Conservation (phyloP, 129 eudicot species). For the Lonicera japonica region DNA sequence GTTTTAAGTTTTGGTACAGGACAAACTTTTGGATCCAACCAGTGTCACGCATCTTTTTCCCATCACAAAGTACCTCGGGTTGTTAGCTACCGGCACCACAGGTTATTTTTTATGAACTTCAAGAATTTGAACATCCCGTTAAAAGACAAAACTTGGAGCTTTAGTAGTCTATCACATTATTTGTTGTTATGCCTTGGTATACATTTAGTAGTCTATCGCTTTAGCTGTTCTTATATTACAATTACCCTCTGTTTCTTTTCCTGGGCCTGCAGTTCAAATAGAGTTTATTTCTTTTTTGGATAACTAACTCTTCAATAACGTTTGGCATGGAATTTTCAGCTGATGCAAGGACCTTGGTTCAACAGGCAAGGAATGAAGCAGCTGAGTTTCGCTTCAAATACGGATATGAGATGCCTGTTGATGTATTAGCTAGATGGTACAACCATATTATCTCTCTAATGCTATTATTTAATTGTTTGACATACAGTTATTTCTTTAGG, state of each 20-base stretch:
- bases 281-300: neutral
- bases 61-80: slow-evolving; percentile 76
- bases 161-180: no score
- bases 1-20: slow-evolving; percentile 31
- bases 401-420: slow-evolving; percentile 98
- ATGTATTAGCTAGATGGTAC: slow-evolving; percentile 89
- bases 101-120: slow-evolving; percentile 27
- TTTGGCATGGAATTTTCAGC: slow-evolving; percentile 34
- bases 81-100: slow-evolving; percentile 94
- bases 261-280: neutral
- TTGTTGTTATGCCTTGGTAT: neutral
- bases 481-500: neutral
- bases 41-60: slow-evolving; percentile 88
- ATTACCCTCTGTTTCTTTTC: neutral
- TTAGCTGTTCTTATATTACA: neutral
- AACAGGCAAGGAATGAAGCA: slow-evolving; percentile 96
- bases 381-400: slow-evolving; percentile 85
- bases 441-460: neutral
- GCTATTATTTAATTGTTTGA: neutral
- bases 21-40: slow-evolving; percentile 93
- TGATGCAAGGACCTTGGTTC: slow-evolving; percentile 97
- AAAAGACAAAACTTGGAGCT: neutral
- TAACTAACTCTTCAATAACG: neutral
- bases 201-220: neutral
- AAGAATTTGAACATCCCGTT: neutral